These are phyloP conservation scores for Penicillium corylophilum DNA, from an alignment of 2,329 filamentous ascomycete species.

Conservation along the genomic window DNA sequence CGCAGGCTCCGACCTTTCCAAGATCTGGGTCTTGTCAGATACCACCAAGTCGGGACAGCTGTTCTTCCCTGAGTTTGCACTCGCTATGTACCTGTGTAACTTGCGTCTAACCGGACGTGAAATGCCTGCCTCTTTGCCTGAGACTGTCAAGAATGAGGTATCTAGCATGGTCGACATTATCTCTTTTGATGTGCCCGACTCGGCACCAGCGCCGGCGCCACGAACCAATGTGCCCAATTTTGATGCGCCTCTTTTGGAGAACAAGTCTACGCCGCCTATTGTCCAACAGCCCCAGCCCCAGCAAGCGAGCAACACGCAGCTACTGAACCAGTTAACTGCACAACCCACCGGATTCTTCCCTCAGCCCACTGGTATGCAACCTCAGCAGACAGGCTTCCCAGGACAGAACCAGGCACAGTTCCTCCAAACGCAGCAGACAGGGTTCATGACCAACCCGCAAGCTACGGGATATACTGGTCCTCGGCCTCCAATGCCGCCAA, in stretches of 20 bases:
- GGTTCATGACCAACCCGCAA: constrained; percentile 69
- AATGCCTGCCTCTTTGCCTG: constrained; percentile 72
- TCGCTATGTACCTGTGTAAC: constrained; percentile 99
- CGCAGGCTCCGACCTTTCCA: constrained; percentile 80
- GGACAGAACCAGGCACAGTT: constrained; percentile 51
- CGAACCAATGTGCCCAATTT: constrained; percentile 71
- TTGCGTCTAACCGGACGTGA: constrained; percentile 83
- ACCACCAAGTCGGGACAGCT: constrained; percentile 95
- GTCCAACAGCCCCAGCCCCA: constrained; percentile 67
- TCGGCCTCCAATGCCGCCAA: constrained; percentile 73
- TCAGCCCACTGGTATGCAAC: constrained; percentile 69
- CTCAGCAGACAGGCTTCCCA: constrained; percentile 50
- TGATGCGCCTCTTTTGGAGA: constrained; percentile 54
- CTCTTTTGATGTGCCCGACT: constrained; percentile 85
- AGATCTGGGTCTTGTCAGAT: constrained; percentile 93
- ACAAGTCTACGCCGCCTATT: constrained; percentile 50
- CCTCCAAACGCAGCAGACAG: constrained; percentile 68
- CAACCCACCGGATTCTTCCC: constrained; percentile 52
- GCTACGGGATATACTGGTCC: constrained; percentile 78
- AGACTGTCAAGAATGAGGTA: constrained; percentile 90
- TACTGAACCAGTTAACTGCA: constrained; percentile 57
- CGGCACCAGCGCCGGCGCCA: constrained; percentile 55
- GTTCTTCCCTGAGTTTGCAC: constrained; percentile 93
- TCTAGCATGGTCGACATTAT: constrained; percentile 99
- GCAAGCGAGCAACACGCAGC: constrained; percentile 67